Evolutionary conservation across 176 grass and related monocot genomes (phyloP), one percentile per base, ranked within the genome.

Genomic region (Stipa capillata): DNA sequence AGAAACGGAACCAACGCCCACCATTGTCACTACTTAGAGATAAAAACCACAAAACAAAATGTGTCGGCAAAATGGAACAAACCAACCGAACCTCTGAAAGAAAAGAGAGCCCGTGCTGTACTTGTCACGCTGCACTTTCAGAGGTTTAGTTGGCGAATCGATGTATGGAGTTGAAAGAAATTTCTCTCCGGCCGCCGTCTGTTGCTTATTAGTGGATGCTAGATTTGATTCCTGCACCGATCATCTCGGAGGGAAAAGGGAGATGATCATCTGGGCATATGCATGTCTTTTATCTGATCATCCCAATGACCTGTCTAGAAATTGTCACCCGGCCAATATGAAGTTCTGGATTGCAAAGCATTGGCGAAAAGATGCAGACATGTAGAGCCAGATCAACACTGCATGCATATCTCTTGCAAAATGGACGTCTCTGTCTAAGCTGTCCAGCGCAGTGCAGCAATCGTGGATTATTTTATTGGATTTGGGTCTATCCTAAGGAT

Each of bases 41-140:
- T n/a, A n/a, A n/a, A n/a, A n/a, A n/a, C n/a, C n/a, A n/a, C n/a
- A n/a, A n/a, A n/a, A n/a, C n/a, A n/a, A n/a, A n/a, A n/a, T n/a
- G n/a, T 62, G 69, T 88, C 76, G 76, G 86, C 81, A n/a, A 80
- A 49, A 80, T 57, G 41, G 60, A 73, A 57, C 66, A 8, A 49
- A 57, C 36, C 6, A 1, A 7, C 17, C n/a, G n/a, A 54, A 14
- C 27, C 41, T 73, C 31, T 52, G 76, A 13, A 74, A 79, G 4
- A 54, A 1, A 49, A 79, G 6, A n/a, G n/a, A 56, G 18, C 5
- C 27, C 18, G 58, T 66, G 86, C 8, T 37, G 80, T 72, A 50
- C 31, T 51, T 84, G 81, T 88, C 81, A 88, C 23, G 0, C 58
- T 88, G 81, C 86, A 88, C 60, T 79, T 28, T 69, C 33, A 80